A percentile compares a stretch with the other conserved stretches of the same genome.
phyloP scores from a whole-genome alignment of 768 basidiomycete genomes.

The Phlegmacium glaucopus region DNA sequence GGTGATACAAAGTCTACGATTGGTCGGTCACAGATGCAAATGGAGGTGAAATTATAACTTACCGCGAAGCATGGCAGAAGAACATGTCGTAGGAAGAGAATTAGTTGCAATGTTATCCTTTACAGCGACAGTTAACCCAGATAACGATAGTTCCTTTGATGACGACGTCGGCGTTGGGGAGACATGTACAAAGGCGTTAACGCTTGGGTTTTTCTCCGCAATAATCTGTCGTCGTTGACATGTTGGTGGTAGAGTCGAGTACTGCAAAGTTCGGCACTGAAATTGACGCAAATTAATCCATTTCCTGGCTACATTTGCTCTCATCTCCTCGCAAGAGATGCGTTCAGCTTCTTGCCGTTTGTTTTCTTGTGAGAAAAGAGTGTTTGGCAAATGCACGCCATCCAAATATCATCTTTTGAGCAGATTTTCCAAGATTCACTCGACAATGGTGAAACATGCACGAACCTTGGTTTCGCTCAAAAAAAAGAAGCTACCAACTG shows the following conservation, averaged over 20 bases:
- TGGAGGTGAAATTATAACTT: background rate
- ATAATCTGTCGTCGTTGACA: constrained; percentile 29
- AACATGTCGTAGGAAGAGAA: constrained; percentile 65
- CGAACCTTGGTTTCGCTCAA: constrained; percentile 6
- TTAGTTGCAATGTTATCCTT: constrained; percentile 87
- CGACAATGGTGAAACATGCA: constrained; percentile 12
- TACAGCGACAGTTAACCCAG: constrained; percentile 56
- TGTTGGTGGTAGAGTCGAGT: constrained; percentile 8
- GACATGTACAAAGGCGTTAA: constrained; percentile 56
- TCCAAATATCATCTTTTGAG: too few species aligned
- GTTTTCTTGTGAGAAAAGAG: too few species aligned
- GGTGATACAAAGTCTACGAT: constrained; percentile 67
- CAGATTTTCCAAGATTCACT: background rate
- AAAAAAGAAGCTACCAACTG: constrained; percentile 18
- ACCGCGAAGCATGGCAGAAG: constrained; percentile 74
- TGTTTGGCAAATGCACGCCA: too few species aligned
- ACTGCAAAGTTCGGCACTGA: background rate
- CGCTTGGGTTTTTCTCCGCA: constrained; percentile 31
- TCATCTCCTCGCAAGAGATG: constrained; percentile 11
- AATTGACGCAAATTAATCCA: constrained; percentile 3
- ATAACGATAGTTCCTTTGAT: constrained; percentile 24
- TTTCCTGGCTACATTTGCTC: constrained; percentile 12
- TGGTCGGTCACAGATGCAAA: background rate
- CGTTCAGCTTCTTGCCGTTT: too few species aligned
- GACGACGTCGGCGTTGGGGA: constrained; percentile 11